Evolutionary conservation across 768 basidiomycete species (phyloP), one percentile per base, ranked within the genome.

Genomic region (Baorangia bicolor): DNA sequence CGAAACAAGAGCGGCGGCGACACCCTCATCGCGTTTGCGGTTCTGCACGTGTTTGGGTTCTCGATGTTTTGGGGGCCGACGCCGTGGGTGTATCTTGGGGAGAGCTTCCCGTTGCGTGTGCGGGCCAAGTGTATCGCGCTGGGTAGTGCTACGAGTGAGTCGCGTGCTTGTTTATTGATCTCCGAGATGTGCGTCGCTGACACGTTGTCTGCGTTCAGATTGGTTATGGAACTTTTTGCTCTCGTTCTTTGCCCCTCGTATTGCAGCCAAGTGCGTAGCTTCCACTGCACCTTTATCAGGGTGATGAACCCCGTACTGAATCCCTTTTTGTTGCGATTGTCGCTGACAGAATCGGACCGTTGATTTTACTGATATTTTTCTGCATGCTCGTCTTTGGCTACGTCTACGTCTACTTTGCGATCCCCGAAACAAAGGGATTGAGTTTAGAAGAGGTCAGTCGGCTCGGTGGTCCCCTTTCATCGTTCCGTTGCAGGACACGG

Each of bases 401-500:
- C 66, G 73, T 80, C 57, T 92, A 87, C 68, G 88, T 90, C n/a
- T 89, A 85, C 69, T 69, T 92, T 54, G 83, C 85, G 66, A 85
- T 92, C 48, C 90, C 89, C 20, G 91, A 93, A 75, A 90, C 89
- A 9, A 90, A 83, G 67, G 88, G 88, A 14, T 78, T 91, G 20
- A 82, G 82, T 55, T 71, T 90, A 51, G 88, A 90, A 74, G 86
- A 88, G 77, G 85, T 83, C 52, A 2, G 35, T 41, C 21, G 18
- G 20, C 27, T 42, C 11, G 21, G 7, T n/a, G 38, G 4, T 7
- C 16, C 23, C 44, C 7, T 10, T 43, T 16, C 4, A n/a, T 33
- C 23, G 14, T n/a, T 25, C 30, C 28, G 8, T 28, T 27, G 33
- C n/a, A 18, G 34, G 11, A 28, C 4, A 4, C 11, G 18, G 25